Base-by-base conservation (phyloP, 192 early-diverging fungal genomes). In the Thoreauomyces humboldtii region DNA sequence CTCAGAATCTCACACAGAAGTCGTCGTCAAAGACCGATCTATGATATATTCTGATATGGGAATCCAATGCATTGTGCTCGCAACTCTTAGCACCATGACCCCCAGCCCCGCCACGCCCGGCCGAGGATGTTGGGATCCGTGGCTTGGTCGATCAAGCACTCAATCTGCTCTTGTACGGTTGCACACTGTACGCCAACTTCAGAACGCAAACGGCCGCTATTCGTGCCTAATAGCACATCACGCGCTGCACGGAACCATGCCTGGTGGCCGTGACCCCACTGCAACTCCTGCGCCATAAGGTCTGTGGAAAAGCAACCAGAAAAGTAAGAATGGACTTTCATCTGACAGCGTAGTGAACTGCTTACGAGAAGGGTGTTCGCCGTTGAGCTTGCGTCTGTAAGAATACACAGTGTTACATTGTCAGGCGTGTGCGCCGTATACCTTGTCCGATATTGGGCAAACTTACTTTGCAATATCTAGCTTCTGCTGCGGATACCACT, bases 401-500 rank as follows among this genome's bases (percentile, higher is more conserved):
- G 38, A 9, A 52, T 4, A 48, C 3, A 33, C 15, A n/a, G 7
- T n/a, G 35, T 57, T 36, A 31, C 55, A 15, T 32, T 37, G 2
- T 2, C n/a, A 5, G 29, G 19, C 4, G 34, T 7, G 38, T 37
- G 7, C 9, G 27, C 31, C 11, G 55, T n/a, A 27, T 4, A 7
- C 34, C 7, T 3, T 46, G 44, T 17, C 44, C 25, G 24, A 59
- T 15, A 21, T n/a, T 45, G 31, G 29, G 31, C 14, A 6, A n/a
- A 46, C 32, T 0, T 32, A 57, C 51, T 42, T 37, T 25, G 88
- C 90, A 60, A 87, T 88, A 21, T 82, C 80, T 37, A 92, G 73
- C 66, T 92, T 92, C 58, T 89, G 82, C 22, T 85, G 75, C 22
- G 89, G 81, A 68, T 91, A 92, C 90, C 90, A 92, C 58, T 70